A percentile compares a stretch with the other conserved stretches of the same genome.
These are phyloP conservation scores for Quercus variabilis DNA, from an alignment of 306 rosid genomes.

Conservation along the genomic window DNA sequence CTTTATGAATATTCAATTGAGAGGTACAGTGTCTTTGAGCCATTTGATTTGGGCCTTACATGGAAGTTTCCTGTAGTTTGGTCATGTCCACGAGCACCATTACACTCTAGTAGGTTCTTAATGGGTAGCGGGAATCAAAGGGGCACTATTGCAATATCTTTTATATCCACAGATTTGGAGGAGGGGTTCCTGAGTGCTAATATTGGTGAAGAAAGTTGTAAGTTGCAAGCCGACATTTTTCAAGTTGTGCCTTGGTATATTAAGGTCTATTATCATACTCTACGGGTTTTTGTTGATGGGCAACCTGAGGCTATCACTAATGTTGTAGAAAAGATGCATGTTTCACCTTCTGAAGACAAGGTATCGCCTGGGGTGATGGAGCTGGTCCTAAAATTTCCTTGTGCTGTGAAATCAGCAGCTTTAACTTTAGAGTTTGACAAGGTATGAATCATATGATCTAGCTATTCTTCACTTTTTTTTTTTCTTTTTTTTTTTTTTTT, in stretches of 20 bases:
- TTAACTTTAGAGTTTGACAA: conserved; percentile 73
- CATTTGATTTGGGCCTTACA: conserved; percentile 72
- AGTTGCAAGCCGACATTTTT: conserved; percentile 67
- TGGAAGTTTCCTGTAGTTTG: conserved; percentile 81
- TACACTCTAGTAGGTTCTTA: conserved; percentile 76
- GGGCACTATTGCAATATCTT: conserved; percentile 86
- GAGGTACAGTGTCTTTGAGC: conserved; percentile 38
- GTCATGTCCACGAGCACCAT: conserved; percentile 72
- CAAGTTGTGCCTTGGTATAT: conserved; percentile 98
- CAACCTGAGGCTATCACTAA: conserved; percentile 42
- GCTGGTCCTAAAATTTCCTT: conserved; percentile 73
- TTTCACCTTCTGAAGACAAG: conserved; percentile 95
- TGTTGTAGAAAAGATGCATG: conserved; percentile 65
- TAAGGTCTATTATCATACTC: conserved; percentile 85
- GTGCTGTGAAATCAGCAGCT: conserved; percentile 71
- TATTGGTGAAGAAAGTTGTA: conserved; percentile 49
- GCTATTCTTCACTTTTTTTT: neutral
- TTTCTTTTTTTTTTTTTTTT: neutral
- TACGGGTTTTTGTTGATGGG: conserved; percentile 61
- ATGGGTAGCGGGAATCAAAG: conserved; percentile 95
- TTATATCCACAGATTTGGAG: conserved; percentile 58
- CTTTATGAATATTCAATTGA: conserved; percentile 62
- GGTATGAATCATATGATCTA: conserved; percentile 37
- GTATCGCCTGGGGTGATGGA: conserved; percentile 84
- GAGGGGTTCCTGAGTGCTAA: conserved; percentile 27